A percentile compares a stretch with the other conserved stretches of the same genome.
These are phyloP conservation scores for Ambrosiella beaveri DNA, from an alignment of 2,329 filamentous ascomycete species.

Conservation along the genomic window DNA sequence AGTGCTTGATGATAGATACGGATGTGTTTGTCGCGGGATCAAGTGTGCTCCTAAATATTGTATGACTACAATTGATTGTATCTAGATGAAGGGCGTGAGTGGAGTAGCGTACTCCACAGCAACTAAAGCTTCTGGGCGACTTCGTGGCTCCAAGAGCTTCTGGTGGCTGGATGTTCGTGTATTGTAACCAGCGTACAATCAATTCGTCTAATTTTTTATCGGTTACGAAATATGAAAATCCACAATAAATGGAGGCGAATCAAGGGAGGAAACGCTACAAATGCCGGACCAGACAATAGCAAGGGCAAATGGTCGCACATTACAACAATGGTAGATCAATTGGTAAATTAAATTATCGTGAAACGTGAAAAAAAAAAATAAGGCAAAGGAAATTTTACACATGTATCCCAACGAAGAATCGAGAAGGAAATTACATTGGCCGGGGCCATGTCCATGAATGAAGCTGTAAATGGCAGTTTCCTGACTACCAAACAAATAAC, in stretches of 20 bases:
- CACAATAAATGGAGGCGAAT: background rate
- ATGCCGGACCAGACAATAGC: background rate
- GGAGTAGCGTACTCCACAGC: no score
- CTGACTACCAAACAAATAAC: background rate
- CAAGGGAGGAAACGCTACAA: background rate
- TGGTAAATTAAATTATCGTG: background rate
- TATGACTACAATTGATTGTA: no score
- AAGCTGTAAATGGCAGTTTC: background rate
- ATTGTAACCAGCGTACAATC: background rate
- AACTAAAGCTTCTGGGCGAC: no score
- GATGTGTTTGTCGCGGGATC: no score
- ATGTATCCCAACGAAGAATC: background rate
- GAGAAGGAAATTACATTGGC: background rate
- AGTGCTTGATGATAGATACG: no score
- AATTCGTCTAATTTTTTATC: background rate
- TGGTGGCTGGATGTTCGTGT: background rate
- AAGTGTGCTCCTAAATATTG: no score
- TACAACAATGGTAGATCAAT: background rate
- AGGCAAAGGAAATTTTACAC: background rate
- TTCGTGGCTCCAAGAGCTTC: no score
- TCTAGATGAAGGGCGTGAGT: no score
- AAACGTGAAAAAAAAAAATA: background rate
- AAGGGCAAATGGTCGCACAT: background rate
- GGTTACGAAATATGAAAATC: background rate
- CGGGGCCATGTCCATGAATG: background rate